Percentiles rank a stretch among this genome's conserved stretches.
Evolutionary conservation across 805 yeast species (phyloP).

Genomic region (Ogataea allantospora): DNA sequence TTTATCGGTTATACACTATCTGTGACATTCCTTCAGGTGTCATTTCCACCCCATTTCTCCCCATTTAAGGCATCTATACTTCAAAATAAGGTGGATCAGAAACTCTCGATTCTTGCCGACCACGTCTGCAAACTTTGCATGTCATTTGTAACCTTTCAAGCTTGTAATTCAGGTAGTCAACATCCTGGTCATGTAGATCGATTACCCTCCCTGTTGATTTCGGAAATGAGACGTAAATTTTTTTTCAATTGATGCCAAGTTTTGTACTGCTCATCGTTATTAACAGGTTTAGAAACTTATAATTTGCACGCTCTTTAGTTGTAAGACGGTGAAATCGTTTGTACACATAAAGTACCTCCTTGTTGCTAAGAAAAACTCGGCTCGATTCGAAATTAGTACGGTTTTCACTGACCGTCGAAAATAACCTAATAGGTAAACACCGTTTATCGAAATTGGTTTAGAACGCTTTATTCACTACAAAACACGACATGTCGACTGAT

Average conservation of each 20-base stretch:
- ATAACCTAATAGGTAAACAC: constrained; percentile 9
- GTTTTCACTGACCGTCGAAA: neutral
- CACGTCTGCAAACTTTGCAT: neutral
- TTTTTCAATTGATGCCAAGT: constrained; percentile 10
- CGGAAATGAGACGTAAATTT: constrained; percentile 8
- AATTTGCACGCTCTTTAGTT: neutral
- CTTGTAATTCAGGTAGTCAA: neutral
- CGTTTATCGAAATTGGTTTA: neutral
- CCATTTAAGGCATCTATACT: neutral
- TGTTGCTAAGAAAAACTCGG: no score
- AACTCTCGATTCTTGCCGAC: neutral
- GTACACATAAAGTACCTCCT: no score
- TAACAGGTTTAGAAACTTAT: neutral
- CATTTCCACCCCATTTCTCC: neutral
- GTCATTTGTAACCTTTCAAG: neutral
- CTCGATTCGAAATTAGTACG: neutral
- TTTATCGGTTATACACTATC: neutral
- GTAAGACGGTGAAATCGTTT: neutral
- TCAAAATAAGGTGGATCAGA: neutral
- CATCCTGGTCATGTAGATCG: neutral
- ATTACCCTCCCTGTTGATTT: constrained; percentile 14
- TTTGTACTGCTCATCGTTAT: constrained; percentile 5
- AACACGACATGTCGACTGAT: constrained; percentile 20
- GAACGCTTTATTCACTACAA: neutral
- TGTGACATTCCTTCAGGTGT: neutral